Conservation (phyloP, 2,329 filamentous ascomycete species). For the Microcera coccophila region DNA sequence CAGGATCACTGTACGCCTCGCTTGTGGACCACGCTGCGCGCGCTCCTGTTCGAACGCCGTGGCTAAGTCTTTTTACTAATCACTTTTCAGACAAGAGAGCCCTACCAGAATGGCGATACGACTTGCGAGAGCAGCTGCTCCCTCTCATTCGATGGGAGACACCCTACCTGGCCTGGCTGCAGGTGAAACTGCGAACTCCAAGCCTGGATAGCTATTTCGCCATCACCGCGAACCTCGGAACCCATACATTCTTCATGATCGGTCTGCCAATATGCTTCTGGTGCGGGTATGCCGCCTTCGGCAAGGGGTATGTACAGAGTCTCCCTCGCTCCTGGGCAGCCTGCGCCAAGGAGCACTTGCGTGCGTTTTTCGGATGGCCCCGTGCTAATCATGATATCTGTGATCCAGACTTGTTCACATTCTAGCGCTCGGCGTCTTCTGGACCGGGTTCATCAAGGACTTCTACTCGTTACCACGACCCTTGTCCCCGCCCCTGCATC, state of each 20-base stretch:
- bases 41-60: background rate
- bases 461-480: conserved; percentile 88
- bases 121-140: conserved; percentile 73
- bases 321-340: background rate
- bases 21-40: background rate
- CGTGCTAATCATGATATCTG: conserved; percentile 16
- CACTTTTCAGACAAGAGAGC: conserved; percentile 74
- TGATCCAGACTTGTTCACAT: conserved; percentile 64
- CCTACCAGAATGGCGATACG: conserved; percentile 85
- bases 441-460: conserved; percentile 92
- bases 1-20: conserved; percentile 67
- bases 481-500: conserved; percentile 82
- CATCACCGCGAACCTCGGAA: conserved; percentile 91
- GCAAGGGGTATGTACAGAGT: conserved; percentile 67
- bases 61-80: background rate
- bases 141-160: conserved; percentile 93
- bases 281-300: conserved; percentile 83
- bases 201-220: conserved; percentile 95
- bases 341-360: background rate
- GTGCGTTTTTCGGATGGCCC: background rate
- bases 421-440: conserved; percentile 74
- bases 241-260: conserved; percentile 98
- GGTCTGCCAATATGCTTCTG: conserved; percentile 92
- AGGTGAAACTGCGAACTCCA: conserved; percentile 74
- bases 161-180: conserved; percentile 83